Evolutionary conservation across 1,139 yeast genomes (phyloP).

Genomic region (Diutina scorzettiae): DNA sequence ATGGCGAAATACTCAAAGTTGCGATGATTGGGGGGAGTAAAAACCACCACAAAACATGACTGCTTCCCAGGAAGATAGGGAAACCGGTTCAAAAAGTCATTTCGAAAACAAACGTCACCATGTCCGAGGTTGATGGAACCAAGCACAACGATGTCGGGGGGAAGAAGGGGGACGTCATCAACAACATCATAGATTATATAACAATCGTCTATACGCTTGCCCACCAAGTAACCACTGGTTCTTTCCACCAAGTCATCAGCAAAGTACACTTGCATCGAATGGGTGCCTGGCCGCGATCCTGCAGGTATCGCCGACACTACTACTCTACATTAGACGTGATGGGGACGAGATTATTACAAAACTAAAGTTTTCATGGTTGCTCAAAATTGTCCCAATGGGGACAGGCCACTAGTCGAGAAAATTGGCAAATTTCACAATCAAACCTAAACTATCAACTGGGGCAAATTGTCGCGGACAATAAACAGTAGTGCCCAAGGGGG

Average conservation of each 20-base stretch:
- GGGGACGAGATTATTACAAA: too few species aligned
- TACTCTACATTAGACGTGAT: too few species aligned
- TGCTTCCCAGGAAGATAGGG: neutral
- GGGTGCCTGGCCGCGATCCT: too few species aligned
- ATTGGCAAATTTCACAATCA: too few species aligned
- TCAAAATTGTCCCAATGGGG: too few species aligned
- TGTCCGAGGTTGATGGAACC: neutral
- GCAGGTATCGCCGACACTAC: too few species aligned
- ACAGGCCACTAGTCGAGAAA: too few species aligned
- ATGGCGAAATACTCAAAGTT: slow-evolving; percentile 73
- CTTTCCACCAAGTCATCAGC: neutral
- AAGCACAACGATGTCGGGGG: neutral
- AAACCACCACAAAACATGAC: slow-evolving; percentile 30
- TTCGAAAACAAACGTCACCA: neutral
- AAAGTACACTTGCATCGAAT: slow-evolving; percentile 5
- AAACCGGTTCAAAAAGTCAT: slow-evolving; percentile 2
- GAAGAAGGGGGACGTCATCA: neutral
- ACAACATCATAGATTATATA: neutral
- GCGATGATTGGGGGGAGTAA: slow-evolving; percentile 62
- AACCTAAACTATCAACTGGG: too few species aligned
- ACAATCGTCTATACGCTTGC: neutral
- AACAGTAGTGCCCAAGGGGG: too few species aligned
- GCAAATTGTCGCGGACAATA: too few species aligned
- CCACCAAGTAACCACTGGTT: neutral
- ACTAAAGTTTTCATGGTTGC: too few species aligned